These are phyloP conservation scores for Cystobasidium slooffiae DNA, from an alignment of 1,284 basidiomycete genomes.

Conservation along the genomic window DNA sequence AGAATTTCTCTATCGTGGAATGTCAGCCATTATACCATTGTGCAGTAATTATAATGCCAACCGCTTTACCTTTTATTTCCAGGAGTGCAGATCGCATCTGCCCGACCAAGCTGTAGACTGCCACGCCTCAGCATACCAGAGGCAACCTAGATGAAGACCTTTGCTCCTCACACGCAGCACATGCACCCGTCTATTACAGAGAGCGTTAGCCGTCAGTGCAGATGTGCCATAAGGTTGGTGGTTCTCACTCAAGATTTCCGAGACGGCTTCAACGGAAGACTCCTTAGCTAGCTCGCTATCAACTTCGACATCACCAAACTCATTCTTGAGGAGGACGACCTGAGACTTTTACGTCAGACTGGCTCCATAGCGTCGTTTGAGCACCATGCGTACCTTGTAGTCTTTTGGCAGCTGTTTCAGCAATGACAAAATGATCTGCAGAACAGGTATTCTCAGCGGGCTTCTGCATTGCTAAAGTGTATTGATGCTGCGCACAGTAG, in stretches of 20 bases:
- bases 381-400: constrained; percentile 62
- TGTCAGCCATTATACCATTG: background rate
- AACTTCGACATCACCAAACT: constrained; percentile 82
- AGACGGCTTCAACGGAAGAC: constrained; percentile 78
- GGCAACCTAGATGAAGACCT: background rate
- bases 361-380: background rate
- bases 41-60: background rate
- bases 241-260: constrained; percentile 78
- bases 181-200: constrained; percentile 32
- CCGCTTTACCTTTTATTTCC: constrained; percentile 72
- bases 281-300: constrained; percentile 84
- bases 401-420: constrained; percentile 76
- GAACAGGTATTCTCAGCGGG: background rate
- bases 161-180: constrained; percentile 71
- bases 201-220: background rate
- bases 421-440: constrained; percentile 73
- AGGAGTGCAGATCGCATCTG: constrained; percentile 85
- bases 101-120: constrained; percentile 68
- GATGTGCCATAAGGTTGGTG: background rate
- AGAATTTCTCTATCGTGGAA: constrained; percentile 68
- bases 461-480: background rate
- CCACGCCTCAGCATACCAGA: background rate
- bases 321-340: constrained; percentile 84
- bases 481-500: constrained; percentile 5
- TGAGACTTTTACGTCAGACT: background rate